phyloP scores from a whole-genome alignment of 78 protist species.

The Dictyostelium brefeldianum region DNA sequence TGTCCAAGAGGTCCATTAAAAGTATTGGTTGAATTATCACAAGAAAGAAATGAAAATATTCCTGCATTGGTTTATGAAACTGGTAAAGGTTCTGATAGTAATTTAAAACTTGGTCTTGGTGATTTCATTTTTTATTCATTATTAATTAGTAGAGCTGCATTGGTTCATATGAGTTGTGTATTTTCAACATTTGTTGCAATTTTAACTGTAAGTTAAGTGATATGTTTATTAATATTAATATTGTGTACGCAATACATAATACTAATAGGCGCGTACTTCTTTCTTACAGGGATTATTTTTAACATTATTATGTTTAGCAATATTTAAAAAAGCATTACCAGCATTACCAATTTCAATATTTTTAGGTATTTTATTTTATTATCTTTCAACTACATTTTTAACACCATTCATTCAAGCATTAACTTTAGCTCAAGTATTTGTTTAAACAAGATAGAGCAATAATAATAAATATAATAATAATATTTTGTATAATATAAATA shows the following conservation, averaged over 20 bases:
- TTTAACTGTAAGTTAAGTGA: constrained; percentile 83
- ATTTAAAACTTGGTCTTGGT: constrained; percentile 98
- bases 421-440: constrained; percentile 10
- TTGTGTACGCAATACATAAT: not conserved
- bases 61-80: constrained; percentile 95
- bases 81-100: constrained; percentile 20
- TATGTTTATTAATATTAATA: not conserved
- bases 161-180: constrained; percentile 64
- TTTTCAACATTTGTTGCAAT: constrained; percentile 93
- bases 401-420: constrained; percentile 79
- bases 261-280: no score
- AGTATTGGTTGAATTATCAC: constrained; percentile 93
- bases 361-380: constrained; percentile 91
- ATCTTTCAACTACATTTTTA: constrained; percentile 70
- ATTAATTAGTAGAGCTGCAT: constrained; percentile 95
- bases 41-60: constrained; percentile 94
- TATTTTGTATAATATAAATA: no score
- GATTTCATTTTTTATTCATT: constrained; percentile 98
- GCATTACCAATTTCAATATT: constrained; percentile 97
- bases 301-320: constrained; percentile 90
- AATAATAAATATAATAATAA: not conserved
- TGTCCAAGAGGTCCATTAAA: constrained; percentile 96
- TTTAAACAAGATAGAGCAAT: not conserved
- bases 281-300: constrained; percentile 90
- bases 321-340: constrained; percentile 95